Base-by-base conservation (phyloP, 2,329 filamentous ascomycete species). In the Fusarium irregulare region DNA sequence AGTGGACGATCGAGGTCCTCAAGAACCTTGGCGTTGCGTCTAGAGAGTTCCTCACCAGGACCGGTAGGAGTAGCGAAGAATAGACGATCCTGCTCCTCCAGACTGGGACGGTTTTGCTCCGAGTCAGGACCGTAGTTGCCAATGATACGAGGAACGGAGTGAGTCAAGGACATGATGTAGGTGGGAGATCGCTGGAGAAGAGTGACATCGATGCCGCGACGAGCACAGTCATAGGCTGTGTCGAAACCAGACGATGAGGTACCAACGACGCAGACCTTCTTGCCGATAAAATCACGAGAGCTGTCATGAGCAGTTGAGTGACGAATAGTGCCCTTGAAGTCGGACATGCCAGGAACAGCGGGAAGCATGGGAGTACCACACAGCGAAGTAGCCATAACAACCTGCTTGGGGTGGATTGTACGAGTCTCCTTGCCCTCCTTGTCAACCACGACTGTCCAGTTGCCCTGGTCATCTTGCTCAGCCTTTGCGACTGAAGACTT, bases 401-500 rank as follows among this genome's bases (percentile, higher is more conserved):
- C 60, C 7, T 64, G 60, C 37, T 60, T 53, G 14, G 56, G 60
- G 14, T 60, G 60, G 9, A 64, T 13, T 23, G 60, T 64, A 3
- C 77, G 50, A 25, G 48, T 25, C 25, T 59, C 62, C 10, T 50
- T 58, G 37, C 62, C 61, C 25, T 42, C 53, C 32, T 66, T 68
- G 27, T 78, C 72, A 7, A 89, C 68, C 2, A 78, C 79, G 3
- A 89, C 81, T 0, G 83, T 87, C 89, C 89, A 91, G 13, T 78
- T 71, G 49, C 83, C 82, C n/a, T 80, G 78, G 4, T 66, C 66
- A 3, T 86, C 83, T 7, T 60, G 48, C 32, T 60, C 60, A 13
- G 55, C 48, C 56, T 60, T 60, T 20, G 42, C 47, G n/a, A 60
- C 48, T n/a, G 48, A 46, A 23, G 60, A 60, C 13, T 40, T 45